Percentiles rank a stretch among this genome's conserved stretches.
phyloP scores from a whole-genome alignment of 768 basidiomycete species.

The Suillus alpinus region DNA sequence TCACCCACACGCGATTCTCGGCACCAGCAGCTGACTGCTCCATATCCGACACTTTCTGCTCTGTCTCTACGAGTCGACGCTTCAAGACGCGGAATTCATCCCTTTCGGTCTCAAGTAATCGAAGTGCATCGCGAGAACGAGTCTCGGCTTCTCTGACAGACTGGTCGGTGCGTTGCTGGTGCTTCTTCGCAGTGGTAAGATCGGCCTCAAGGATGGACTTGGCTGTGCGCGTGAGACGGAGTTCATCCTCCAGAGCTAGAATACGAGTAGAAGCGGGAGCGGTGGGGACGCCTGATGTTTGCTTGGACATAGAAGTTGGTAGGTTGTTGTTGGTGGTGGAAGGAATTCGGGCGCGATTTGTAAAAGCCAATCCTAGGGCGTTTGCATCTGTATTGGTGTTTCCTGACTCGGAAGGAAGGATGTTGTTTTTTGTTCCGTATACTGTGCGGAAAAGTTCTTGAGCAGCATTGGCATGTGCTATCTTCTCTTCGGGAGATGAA shows the following conservation, averaged over 20 bases:
- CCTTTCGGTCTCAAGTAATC: constrained; percentile 16
- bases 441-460: constrained; percentile 29
- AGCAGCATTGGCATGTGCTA: constrained; percentile 19
- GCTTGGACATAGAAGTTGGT: not conserved
- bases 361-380: constrained; percentile 26
- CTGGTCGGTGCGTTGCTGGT: constrained; percentile 5
- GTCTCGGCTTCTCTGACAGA: constrained; percentile 11
- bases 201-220: constrained; percentile 19
- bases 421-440: constrained; percentile 24
- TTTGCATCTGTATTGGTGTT: constrained; percentile 13
- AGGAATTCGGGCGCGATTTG: constrained; percentile 4
- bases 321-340: not conserved
- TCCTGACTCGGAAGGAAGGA: constrained; percentile 15
- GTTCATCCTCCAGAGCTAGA: constrained; percentile 23
- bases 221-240: constrained; percentile 12
- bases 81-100: constrained; percentile 22
- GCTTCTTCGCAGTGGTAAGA: constrained; percentile 14
- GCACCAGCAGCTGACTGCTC: constrained; percentile 10
- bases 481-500: constrained; percentile 18
- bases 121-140: constrained; percentile 19
- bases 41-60: constrained; percentile 19
- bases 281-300: not conserved
- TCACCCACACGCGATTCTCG: constrained; percentile 26
- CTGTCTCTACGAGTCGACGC: constrained; percentile 21
- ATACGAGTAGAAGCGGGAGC: constrained; percentile 12